These are phyloP conservation scores for Solanum arcanum DNA, from an alignment of 257 asterid species.

Conservation along the genomic window DNA sequence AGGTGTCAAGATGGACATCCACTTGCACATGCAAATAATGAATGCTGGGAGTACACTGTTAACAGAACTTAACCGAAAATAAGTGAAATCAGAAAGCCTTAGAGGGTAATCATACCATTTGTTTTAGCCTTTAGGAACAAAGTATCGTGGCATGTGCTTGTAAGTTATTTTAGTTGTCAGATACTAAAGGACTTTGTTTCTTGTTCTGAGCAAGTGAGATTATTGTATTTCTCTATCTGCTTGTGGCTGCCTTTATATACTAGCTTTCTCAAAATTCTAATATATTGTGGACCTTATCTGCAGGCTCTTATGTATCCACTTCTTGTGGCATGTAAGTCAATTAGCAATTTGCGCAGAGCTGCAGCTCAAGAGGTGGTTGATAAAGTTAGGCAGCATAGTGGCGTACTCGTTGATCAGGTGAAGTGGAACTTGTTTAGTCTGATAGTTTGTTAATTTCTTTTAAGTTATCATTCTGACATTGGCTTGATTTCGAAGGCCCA, in stretches of 20 bases:
- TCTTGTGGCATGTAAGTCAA: constrained; percentile 97
- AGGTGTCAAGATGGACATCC: not conserved
- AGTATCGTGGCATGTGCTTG: not conserved
- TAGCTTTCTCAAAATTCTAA: not conserved
- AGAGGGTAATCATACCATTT: not conserved
- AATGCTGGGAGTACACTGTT: not conserved
- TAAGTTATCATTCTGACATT: not conserved
- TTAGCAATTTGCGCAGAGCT: constrained; percentile 82
- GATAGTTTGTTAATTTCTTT: constrained; percentile 4
- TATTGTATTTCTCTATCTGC: not conserved
- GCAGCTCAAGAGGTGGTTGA: constrained; percentile 99
- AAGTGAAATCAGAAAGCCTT: not conserved
- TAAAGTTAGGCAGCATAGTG: constrained; percentile 95
- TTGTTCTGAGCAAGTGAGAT: not conserved
- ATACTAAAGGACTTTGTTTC: not conserved
- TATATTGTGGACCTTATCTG: not conserved
- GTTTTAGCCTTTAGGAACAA: not conserved
- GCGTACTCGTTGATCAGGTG: constrained; percentile 93
- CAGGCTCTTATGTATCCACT: constrained; percentile 99
- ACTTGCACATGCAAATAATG: not conserved
- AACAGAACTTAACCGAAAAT: not conserved
- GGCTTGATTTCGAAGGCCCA: constrained; percentile 59
- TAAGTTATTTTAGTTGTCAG: not conserved
- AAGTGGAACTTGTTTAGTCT: not conserved
- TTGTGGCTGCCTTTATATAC: not conserved